Conservation (phyloP, 768 basidiomycete genomes). For the Boletus fagicola region DNA sequence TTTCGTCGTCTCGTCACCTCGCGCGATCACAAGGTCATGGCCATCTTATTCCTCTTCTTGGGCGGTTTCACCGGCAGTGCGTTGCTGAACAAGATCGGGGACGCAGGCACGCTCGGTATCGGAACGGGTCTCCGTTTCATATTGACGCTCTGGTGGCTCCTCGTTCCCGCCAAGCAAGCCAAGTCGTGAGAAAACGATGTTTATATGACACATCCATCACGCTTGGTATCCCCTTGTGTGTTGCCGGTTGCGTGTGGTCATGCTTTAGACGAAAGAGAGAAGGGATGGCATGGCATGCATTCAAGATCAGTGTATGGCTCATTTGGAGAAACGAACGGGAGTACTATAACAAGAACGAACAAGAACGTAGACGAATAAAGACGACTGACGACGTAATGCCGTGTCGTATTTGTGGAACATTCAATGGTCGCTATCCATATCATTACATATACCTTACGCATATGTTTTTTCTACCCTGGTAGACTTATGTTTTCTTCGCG, state of each 20-base stretch:
- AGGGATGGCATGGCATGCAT: not conserved
- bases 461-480: too few species aligned
- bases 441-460: too few species aligned
- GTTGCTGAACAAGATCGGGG: slow-evolving; percentile 56
- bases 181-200: slow-evolving; percentile 1
- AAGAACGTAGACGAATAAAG: not conserved
- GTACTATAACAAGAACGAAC: not conserved
- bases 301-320: not conserved
- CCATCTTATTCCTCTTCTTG: slow-evolving; percentile 64
- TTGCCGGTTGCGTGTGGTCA: not conserved
- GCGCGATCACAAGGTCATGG: slow-evolving; percentile 72
- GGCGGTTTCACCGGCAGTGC: slow-evolving; percentile 71
- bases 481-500: too few species aligned
- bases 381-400: slow-evolving; percentile 14
- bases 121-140: slow-evolving; percentile 61
- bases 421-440: too few species aligned
- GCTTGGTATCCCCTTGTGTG: not conserved
- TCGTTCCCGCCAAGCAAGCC: slow-evolving; percentile 43
- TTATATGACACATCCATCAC: not conserved
- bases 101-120: slow-evolving; percentile 64
- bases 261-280: not conserved
- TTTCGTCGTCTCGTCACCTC: slow-evolving; percentile 49
- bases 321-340: not conserved
- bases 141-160: slow-evolving; percentile 63
- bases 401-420: slow-evolving; percentile 10